These are phyloP conservation scores for Paralagenidium karlingii DNA, from an alignment of 352 stramenopile species.

Conservation along the genomic window DNA sequence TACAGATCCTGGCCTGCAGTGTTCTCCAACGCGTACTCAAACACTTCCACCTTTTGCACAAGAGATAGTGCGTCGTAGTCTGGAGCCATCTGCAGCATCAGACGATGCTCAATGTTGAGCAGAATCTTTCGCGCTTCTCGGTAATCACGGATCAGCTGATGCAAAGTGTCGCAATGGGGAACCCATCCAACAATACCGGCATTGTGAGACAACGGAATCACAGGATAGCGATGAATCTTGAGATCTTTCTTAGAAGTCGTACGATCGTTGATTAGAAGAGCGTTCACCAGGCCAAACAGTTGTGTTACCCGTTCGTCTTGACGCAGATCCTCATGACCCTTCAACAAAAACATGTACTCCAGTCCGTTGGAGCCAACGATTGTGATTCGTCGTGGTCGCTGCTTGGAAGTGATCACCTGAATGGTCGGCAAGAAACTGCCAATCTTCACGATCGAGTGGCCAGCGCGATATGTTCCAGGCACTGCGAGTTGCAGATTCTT, in stretches of 20 bases:
- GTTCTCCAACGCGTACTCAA: constrained; percentile 88
- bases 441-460: constrained; percentile 59
- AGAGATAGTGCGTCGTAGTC: constrained; percentile 95
- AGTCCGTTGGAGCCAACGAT: constrained; percentile 94
- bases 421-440: constrained; percentile 88
- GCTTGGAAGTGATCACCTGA: constrained; percentile 96
- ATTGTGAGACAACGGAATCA: constrained; percentile 98
- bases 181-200: constrained; percentile 97
- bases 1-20: constrained; percentile 95
- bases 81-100: constrained; percentile 79
- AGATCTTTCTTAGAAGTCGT: constrained; percentile 95
- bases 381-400: constrained; percentile 91
- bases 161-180: constrained; percentile 96
- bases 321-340: constrained; percentile 98
- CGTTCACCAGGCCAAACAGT: constrained; percentile 99
- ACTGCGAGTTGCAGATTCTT: constrained; percentile 92
- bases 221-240: constrained; percentile 95
- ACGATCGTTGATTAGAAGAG: constrained; percentile 93
- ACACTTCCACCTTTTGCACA: constrained; percentile 99
- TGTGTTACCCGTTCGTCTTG: constrained; percentile 99
- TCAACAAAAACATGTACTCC: constrained; percentile 98
- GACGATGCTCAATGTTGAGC: constrained; percentile 91
- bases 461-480: constrained; percentile 82
- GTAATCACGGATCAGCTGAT: constrained; percentile 94
- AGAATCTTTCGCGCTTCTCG: constrained; percentile 83